Evolutionary conservation across 2,329 filamentous ascomycete species (phyloP).

Genomic region (Colletotrichum musae): DNA sequence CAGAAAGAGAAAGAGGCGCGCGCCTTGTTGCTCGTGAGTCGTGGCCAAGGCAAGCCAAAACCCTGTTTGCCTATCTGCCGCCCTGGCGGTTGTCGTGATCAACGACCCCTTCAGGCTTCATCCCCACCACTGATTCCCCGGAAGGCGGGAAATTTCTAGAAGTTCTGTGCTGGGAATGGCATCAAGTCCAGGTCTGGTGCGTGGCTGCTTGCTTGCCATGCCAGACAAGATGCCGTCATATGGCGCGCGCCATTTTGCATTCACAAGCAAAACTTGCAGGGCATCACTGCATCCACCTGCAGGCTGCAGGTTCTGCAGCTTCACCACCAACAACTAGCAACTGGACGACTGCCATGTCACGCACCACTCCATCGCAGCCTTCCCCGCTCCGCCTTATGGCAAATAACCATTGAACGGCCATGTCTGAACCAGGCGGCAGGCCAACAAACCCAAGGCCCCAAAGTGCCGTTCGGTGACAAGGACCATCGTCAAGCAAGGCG

Average conservation of each 20-base stretch:
- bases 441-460: conserved; percentile 13
- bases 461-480: conserved; percentile 24
- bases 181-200: conserved; percentile 28
- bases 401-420: conserved; percentile 26
- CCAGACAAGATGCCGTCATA: conserved; percentile 34
- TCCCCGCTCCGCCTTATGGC: conserved; percentile 40
- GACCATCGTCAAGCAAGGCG: conserved; percentile 13
- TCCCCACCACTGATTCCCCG: conserved; percentile 1
- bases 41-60: neutral
- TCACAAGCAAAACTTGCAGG: conserved; percentile 16
- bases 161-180: conserved; percentile 29
- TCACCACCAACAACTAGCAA: conserved; percentile 4
- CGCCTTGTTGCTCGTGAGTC: neutral
- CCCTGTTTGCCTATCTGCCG: neutral
- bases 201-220: conserved; percentile 9
- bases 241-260: conserved; percentile 16
- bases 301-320: conserved; percentile 34
- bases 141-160: conserved; percentile 25
- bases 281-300: conserved; percentile 32
- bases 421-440: conserved; percentile 8
- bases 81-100: no score
- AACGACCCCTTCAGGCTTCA: no score
- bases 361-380: conserved; percentile 32
- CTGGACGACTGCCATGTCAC: conserved; percentile 34
- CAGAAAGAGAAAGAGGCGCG: no score